A percentile compares a stretch with the other conserved stretches of the same genome.
Conservation (phyloP, 306 rosid species). For the Pachyrhizus erosus region DNA sequence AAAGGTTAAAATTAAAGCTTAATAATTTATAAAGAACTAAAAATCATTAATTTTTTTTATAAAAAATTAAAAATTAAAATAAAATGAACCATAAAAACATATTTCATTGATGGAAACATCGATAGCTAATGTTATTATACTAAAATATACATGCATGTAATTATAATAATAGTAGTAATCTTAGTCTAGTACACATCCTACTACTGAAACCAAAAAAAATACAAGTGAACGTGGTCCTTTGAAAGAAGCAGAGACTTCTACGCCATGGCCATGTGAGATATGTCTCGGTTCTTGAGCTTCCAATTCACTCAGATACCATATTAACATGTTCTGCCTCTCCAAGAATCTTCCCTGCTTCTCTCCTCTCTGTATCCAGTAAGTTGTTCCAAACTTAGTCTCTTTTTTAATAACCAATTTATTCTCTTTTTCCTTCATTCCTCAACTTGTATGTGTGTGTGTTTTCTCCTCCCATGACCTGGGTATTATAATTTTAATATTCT, state of each 20-base stretch:
- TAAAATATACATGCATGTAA: background rate
- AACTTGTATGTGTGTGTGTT: background rate
- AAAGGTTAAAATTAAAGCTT: no score
- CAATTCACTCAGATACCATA: slow-evolving; percentile 34
- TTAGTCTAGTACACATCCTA: background rate
- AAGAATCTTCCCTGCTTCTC: slow-evolving; percentile 53
- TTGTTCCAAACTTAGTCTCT: slow-evolving; percentile 38
- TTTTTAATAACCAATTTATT: slow-evolving; percentile 25
- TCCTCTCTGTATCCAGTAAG: slow-evolving; percentile 68
- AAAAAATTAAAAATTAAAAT: no score
- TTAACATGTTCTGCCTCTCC: slow-evolving; percentile 37
- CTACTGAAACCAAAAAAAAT: slow-evolving; percentile 6
- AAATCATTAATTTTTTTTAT: no score
- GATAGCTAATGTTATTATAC: background rate
- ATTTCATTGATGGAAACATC: background rate
- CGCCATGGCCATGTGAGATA: slow-evolving; percentile 81
- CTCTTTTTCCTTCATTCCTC: slow-evolving; percentile 32
- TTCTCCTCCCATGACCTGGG: background rate
- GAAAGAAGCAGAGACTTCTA: slow-evolving; percentile 60
- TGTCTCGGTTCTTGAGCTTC: slow-evolving; percentile 80
- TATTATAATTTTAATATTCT: slow-evolving; percentile 33
- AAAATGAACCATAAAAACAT: no score
- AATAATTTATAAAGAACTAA: no score
- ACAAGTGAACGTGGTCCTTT: slow-evolving; percentile 43
- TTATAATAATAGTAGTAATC: background rate